A percentile compares a stretch with the other conserved stretches of the same genome.
phyloP scores from a whole-genome alignment of 2,329 filamentous ascomycete species.

The Pyricularia sp. region DNA sequence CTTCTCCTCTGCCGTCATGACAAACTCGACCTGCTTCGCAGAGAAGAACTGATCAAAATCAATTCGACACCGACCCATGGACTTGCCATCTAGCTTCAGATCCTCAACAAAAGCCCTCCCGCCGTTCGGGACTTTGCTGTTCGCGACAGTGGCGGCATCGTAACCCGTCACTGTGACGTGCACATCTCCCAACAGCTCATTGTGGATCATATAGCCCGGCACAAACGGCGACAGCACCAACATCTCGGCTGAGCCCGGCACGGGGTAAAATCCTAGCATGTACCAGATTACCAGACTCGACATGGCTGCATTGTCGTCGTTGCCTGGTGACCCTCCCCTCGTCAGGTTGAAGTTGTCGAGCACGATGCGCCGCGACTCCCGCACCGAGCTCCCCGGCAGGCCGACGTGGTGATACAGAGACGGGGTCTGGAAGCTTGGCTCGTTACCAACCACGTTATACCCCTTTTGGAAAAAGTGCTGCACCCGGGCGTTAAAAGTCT shows the following conservation, averaged over 20 bases:
- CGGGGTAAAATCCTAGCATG: conserved; percentile 2
- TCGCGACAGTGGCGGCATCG: not conserved
- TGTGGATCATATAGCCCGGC: conserved; percentile 2
- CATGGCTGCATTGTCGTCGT: conserved; percentile 9
- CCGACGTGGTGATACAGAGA: conserved; percentile 7
- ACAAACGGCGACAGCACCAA: conserved; percentile 1
- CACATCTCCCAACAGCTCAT: conserved; percentile 1
- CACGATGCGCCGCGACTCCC: conserved; percentile 5
- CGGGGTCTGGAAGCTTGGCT: conserved; percentile 8
- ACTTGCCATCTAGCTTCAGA: not conserved
- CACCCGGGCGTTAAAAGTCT: conserved; percentile 41
- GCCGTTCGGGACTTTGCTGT: conserved; percentile 4
- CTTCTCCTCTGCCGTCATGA: conserved; percentile 4
- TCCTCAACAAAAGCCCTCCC: conserved; percentile 3
- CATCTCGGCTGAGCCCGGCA: conserved; percentile 1
- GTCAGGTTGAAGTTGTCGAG: conserved; percentile 10
- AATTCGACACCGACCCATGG: not conserved
- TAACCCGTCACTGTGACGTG: not conserved
- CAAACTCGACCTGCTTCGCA: conserved; percentile 1
- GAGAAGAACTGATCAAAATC: conserved; percentile 2
- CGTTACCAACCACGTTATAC: conserved; percentile 18
- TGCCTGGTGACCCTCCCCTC: conserved; percentile 6
- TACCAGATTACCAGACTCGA: conserved; percentile 4
- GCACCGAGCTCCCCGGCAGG: conserved; percentile 4
- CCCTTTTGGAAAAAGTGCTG: conserved; percentile 40